Evolutionary conservation across 352 stramenopile genomes (phyloP).

Genomic region (Halophytophthora polymorphica): DNA sequence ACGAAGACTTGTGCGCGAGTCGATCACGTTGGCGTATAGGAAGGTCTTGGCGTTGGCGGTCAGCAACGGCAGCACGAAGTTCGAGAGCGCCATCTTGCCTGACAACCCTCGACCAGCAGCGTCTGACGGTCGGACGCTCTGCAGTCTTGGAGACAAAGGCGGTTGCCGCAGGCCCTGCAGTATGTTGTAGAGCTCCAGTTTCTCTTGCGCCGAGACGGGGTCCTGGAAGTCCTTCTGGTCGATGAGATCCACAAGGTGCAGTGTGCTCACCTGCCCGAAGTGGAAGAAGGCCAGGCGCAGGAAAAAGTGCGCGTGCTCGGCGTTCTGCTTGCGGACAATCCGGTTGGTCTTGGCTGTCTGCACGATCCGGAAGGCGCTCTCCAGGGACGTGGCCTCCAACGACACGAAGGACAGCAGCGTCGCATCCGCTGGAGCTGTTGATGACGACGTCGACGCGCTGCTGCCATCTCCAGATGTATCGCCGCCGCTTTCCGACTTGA

Average conservation of each 20-base stretch:
- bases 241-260: constrained; percentile 61
- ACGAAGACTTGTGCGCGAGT: constrained; percentile 57
- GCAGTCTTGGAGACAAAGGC: constrained; percentile 10
- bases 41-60: constrained; percentile 62
- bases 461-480: neutral
- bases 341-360: constrained; percentile 73
- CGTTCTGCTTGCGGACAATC: constrained; percentile 65
- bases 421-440: neutral
- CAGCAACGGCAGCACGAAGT: constrained; percentile 62
- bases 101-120: neutral
- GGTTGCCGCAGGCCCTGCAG: constrained; percentile 41
- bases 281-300: constrained; percentile 62
- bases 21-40: constrained; percentile 65
- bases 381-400: constrained; percentile 44
- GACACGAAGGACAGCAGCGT: constrained; percentile 42
- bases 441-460: neutral
- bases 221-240: constrained; percentile 65
- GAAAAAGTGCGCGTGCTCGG: constrained; percentile 67
- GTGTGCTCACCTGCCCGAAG: constrained; percentile 55
- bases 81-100: constrained; percentile 40
- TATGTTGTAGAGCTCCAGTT: constrained; percentile 59
- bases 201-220: constrained; percentile 39
- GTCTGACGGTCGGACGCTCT: constrained; percentile 1
- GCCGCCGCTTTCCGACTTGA: constrained; percentile 20
- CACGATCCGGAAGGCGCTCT: constrained; percentile 45